These are phyloP conservation scores for Fusarium burgessii DNA, from an alignment of 2,329 filamentous ascomycete genomes.

Conservation along the genomic window DNA sequence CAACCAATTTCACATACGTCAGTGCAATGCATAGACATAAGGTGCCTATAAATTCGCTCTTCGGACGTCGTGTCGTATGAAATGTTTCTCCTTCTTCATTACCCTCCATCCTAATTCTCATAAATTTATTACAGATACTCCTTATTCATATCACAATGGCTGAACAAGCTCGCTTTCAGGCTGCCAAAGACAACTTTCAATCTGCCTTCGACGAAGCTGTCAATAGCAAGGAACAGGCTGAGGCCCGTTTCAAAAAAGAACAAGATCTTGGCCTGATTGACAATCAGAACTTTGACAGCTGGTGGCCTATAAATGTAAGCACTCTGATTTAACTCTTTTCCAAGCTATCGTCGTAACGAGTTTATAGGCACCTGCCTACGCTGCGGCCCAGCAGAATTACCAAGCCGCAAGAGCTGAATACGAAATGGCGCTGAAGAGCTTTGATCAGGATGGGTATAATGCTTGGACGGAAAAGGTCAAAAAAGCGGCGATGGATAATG, in stretches of 20 bases:
- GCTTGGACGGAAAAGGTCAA: not conserved
- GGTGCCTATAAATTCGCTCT: not conserved
- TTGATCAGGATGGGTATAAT: not conserved
- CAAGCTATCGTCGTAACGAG: rapidly evolving
- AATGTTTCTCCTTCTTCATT: no score
- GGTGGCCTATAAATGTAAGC: rapidly evolving
- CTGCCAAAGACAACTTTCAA: not conserved
- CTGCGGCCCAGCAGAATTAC: rapidly evolving
- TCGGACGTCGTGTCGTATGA: no score
- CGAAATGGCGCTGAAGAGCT: not conserved
- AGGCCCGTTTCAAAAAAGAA: rapidly evolving
- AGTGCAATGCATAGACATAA: not conserved
- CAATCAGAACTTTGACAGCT: rapidly evolving
- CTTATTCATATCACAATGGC: not conserved
- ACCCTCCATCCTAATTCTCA: not conserved
- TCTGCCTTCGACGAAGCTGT: rapidly evolving
- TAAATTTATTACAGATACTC: rapidly evolving
- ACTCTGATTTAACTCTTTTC: rapidly evolving
- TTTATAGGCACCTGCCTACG: not conserved
- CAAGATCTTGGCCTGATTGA: rapidly evolving
- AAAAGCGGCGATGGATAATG: not conserved
- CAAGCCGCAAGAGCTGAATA: not conserved
- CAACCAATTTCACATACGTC: not conserved
- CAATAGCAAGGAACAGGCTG: not conserved
- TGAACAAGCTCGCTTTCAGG: not conserved